phyloP scores from a whole-genome alignment of 2,329 filamentous ascomycete genomes.

The Chaetothyriales sp. region DNA sequence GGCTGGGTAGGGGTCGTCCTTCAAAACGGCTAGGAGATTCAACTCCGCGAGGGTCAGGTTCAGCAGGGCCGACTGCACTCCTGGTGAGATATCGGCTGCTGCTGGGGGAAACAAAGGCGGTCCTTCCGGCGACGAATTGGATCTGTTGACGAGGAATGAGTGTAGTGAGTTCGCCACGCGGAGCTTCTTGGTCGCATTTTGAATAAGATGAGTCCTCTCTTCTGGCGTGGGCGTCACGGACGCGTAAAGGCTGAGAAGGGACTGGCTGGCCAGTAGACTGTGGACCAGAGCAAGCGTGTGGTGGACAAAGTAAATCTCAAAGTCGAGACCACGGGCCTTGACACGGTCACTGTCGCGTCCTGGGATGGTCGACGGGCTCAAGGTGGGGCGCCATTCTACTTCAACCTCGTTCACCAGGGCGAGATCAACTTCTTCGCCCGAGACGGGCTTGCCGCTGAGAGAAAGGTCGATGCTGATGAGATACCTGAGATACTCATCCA shows the following conservation, averaged over 20 bases:
- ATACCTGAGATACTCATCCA: conserved; percentile 71
- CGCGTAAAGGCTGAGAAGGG: conserved; percentile 59
- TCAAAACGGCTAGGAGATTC: conserved; percentile 74
- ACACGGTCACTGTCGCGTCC: conserved; percentile 51
- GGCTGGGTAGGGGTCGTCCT: conserved; percentile 85
- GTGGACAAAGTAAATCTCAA: conserved; percentile 68
- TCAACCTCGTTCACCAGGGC: conserved; percentile 53
- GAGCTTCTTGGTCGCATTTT: conserved; percentile 59
- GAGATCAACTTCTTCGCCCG: conserved; percentile 51
- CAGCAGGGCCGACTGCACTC: conserved; percentile 28
- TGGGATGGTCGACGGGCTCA: conserved; percentile 46
- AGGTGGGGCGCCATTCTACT: conserved; percentile 65
- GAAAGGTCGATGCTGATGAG: conserved; percentile 63
- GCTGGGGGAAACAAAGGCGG: conserved; percentile 12
- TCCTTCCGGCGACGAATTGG: conserved; percentile 37
- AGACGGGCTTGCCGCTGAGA: conserved; percentile 40
- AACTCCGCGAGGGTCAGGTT: conserved; percentile 67
- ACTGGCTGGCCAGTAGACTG: conserved; percentile 54
- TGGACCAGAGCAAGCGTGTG: conserved; percentile 63
- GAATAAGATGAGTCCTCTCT: conserved; percentile 54
- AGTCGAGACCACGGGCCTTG: conserved; percentile 58
- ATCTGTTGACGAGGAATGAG: conserved; percentile 40
- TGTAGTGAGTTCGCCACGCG: conserved; percentile 68
- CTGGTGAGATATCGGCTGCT: conserved; percentile 32
- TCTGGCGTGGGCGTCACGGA: conserved; percentile 46